phyloP scores from a whole-genome alignment of 2,329 filamentous ascomycete species.

The Calonectria pauciramosa region DNA sequence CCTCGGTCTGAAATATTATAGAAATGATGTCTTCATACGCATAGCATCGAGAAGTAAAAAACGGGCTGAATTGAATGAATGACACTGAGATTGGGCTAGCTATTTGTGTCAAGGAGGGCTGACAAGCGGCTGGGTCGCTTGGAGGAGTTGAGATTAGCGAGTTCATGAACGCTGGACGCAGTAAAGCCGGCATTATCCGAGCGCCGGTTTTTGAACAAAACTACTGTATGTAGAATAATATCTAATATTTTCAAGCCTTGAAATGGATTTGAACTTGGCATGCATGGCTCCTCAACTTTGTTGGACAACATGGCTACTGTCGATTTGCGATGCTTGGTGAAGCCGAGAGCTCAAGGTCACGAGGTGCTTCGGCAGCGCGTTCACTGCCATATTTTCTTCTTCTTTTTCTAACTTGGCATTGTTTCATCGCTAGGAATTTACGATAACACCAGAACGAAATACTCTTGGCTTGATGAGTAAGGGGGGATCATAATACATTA shows the following conservation, averaged over 20 bases:
- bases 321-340: not conserved
- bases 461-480: not conserved
- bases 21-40: not conserved
- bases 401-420: not conserved
- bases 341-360: not conserved
- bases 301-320: not conserved
- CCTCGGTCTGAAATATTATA: not conserved
- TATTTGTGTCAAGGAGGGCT: too few relatives aligned
- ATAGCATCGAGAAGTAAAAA: not conserved
- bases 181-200: not conserved
- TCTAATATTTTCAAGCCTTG: not conserved
- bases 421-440: too few relatives aligned
- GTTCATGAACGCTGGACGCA: not conserved
- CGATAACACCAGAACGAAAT: not conserved
- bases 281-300: not conserved
- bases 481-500: constrained; percentile 22
- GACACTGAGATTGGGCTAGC: not conserved
- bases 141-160: not conserved
- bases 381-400: not conserved
- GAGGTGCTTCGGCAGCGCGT: not conserved
- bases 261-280: not conserved
- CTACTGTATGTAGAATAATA: not conserved
- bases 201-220: not conserved
- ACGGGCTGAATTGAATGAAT: not conserved
- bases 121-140: too few relatives aligned